Percentiles rank a stretch among this genome's conserved stretches.
Evolutionary conservation across 2,329 filamentous ascomycete genomes (phyloP).

Genomic region (Ramularia collo-cygni): DNA sequence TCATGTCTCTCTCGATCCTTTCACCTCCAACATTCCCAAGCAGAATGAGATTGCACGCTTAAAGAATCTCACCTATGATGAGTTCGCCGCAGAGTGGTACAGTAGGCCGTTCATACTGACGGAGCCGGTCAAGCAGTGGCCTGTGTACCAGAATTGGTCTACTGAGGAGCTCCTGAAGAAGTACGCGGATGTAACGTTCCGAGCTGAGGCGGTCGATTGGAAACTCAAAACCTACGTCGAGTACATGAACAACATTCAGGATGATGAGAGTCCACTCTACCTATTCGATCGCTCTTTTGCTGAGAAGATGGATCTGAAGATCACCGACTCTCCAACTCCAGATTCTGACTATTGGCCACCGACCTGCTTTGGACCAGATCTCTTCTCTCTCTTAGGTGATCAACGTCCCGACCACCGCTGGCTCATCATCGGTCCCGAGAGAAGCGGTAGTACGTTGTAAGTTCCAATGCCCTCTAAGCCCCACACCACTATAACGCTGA

Average conservation of each 20-base stretch:
- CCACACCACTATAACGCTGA: too few relatives aligned
- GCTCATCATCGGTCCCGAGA: constrained; percentile 82
- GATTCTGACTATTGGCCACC: constrained; percentile 68
- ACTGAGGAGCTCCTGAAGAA: constrained; percentile 57
- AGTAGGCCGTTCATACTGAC: constrained; percentile 82
- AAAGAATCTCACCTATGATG: constrained; percentile 58
- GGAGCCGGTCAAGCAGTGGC: constrained; percentile 73
- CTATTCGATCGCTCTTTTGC: constrained; percentile 84
- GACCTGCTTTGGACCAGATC: constrained; percentile 76
- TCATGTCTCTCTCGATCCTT: constrained; percentile 62
- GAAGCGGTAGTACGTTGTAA: constrained; percentile 73
- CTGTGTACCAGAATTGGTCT: constrained; percentile 67
- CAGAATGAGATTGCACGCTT: constrained; percentile 68
- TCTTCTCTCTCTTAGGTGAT: constrained; percentile 68
- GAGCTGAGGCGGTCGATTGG: constrained; percentile 93
- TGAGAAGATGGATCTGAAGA: constrained; percentile 69
- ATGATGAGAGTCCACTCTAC: constrained; percentile 84
- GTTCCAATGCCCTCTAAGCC: too few relatives aligned
- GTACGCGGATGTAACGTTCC: constrained; percentile 64
- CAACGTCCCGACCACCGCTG: constrained; percentile 83
- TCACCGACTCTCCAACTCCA: constrained; percentile 36
- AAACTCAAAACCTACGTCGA: constrained; percentile 68
- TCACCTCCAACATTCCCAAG: constrained; percentile 62
- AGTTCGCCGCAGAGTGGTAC: constrained; percentile 71
- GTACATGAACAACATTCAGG: constrained; percentile 68